Base-by-base conservation (phyloP, 2,329 filamentous ascomycete species). In the Penicillium sclerotigenum region DNA sequence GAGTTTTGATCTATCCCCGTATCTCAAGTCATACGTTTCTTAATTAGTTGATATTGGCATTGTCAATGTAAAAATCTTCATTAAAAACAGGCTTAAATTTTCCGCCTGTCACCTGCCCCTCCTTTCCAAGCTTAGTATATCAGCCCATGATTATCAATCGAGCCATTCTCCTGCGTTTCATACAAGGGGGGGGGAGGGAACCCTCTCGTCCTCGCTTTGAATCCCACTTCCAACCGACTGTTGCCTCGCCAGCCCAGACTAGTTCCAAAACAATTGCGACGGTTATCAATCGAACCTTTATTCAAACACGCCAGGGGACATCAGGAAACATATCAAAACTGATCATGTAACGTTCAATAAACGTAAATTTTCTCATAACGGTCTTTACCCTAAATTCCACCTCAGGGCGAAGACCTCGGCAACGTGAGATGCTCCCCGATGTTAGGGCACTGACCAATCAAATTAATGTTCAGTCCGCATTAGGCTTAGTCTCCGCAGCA, bases 401-500 rank as follows among this genome's bases (percentile, higher is more conserved):
- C 13, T 5, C 7, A 14, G 14, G 38, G 14, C 22, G 38, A 8
- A 16, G 9, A n/a, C 14, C 22, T 26, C 22, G 38, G 38, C 22
- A 41, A 14, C n/a, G 14, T n/a, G 5, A 3, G 38, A n/a, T n/a
- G 40, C 22, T 41, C 14, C 38, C 14, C 40, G 40, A 26, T 8
- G 14, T n/a, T 16, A 6, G 9, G 38, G 5, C 22, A 3, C 5
- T 22, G 7, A 3, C 43, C 28, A 46, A 46, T 46, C 20, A 16
- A 13, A 33, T 29, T 3, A 3, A 11, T 31, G 10, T 2, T 40
- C 11, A 37, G 13, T 43, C 56, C 47, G n/a, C 13, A 37, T 51
- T 22, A 7, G 50, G 51, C 34, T 59, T 61, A 59, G 54, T 37
- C 50, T 57, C 56, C 38, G 40, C 47, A 24, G 2, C 4, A 42